Conservation (phyloP, 1,284 basidiomycete genomes). For the Coniophora puteana region DNA sequence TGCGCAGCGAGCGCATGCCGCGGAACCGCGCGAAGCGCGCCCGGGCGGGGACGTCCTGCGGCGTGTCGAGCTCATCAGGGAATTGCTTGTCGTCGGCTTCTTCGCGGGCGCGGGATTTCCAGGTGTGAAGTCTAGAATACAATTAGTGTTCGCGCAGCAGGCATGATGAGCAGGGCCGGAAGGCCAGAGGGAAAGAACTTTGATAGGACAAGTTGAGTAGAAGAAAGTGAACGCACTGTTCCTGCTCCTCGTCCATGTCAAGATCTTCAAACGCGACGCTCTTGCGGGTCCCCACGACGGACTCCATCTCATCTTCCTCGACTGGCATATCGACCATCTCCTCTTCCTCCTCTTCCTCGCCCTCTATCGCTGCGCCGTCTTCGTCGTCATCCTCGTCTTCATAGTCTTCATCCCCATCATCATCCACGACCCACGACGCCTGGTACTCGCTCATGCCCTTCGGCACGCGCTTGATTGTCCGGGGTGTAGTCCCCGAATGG, state of each 20-base stretch:
- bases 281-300: constrained; percentile 58
- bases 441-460: constrained; percentile 94
- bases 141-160: too few relatives aligned
- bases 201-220: constrained; percentile 6
- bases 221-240: constrained; percentile 54
- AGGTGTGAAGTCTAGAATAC: constrained; percentile 56
- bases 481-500: constrained; percentile 63
- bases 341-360: constrained; percentile 25
- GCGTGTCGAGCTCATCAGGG: constrained; percentile 98
- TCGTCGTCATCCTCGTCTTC: constrained; percentile 41
- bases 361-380: constrained; percentile 34
- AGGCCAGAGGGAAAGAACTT: constrained; percentile 4
- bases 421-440: constrained; percentile 90
- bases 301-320: constrained; percentile 42
- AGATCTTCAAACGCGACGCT: constrained; percentile 68
- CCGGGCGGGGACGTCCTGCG: constrained; percentile 79
- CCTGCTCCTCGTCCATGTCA: constrained; percentile 79
- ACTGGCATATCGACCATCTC: constrained; percentile 28
- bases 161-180: constrained; percentile 1
- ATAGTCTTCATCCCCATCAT: constrained; percentile 64
- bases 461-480: constrained; percentile 72
- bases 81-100: constrained; percentile 82
- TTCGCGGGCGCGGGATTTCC: constrained; percentile 64
- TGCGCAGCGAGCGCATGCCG: constrained; percentile 90
- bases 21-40: constrained; percentile 92